These are phyloP conservation scores for Epichloe uncinata DNA, from an alignment of 2,329 filamentous ascomycete species.

Conservation along the genomic window DNA sequence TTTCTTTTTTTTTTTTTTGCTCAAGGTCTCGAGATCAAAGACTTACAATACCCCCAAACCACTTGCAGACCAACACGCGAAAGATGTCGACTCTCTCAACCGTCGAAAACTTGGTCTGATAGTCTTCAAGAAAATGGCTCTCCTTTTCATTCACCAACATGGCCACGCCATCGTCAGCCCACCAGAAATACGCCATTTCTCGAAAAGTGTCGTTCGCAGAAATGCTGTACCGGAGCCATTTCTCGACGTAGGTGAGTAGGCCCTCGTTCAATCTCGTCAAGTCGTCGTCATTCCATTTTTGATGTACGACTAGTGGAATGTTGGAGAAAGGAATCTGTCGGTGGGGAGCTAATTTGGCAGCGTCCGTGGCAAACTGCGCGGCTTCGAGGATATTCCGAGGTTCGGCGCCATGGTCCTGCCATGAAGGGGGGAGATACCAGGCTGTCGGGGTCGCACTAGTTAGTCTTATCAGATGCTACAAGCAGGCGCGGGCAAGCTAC, in stretches of 20 bases:
- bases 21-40: not conserved
- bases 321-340: slow-evolving; percentile 11
- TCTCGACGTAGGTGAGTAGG: slow-evolving; percentile 11
- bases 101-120: slow-evolving; percentile 8
- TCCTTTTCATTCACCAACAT: slow-evolving; percentile 11
- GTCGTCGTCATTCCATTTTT: slow-evolving; percentile 10
- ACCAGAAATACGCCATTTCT: slow-evolving; percentile 14
- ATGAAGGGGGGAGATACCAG: slow-evolving; percentile 12
- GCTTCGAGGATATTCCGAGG: slow-evolving; percentile 12
- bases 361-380: slow-evolving; percentile 8
- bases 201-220: slow-evolving; percentile 1
- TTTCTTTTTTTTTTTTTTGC: no score
- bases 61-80: slow-evolving; percentile 11
- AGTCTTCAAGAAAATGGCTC: slow-evolving; percentile 7
- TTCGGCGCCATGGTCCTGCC: slow-evolving; percentile 7
- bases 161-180: slow-evolving; percentile 11
- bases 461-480: not conserved
- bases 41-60: slow-evolving; percentile 14
- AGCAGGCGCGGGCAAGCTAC: not conserved
- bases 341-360: slow-evolving; percentile 5
- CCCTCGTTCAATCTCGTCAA: slow-evolving; percentile 9
- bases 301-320: slow-evolving; percentile 14
- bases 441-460: slow-evolving; percentile 6
- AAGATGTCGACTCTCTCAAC: slow-evolving; percentile 14
- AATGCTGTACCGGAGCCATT: slow-evolving; percentile 10